Evolutionary conservation across 306 rosid species (phyloP).

Genomic region (Acacia acuminata): DNA sequence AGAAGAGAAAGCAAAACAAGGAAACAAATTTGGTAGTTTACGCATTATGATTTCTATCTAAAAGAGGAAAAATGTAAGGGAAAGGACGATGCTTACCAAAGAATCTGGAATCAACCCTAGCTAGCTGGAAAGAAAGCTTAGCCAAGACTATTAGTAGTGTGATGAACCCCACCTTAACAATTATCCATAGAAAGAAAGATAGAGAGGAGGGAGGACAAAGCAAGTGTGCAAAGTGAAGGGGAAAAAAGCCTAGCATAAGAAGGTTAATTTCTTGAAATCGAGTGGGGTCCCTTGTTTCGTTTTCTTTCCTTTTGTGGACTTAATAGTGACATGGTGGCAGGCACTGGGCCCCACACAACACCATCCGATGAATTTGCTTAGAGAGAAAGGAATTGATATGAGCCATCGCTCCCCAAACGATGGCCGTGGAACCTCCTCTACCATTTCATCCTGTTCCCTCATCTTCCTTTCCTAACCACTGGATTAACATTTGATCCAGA

Average conservation of each 20-base stretch:
- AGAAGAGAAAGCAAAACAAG: not conserved
- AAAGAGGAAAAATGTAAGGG: not conserved
- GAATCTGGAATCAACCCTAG: not conserved
- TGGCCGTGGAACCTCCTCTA: too few relatives aligned
- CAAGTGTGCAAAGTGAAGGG: not conserved
- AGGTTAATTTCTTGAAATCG: not conserved
- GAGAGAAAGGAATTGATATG: not conserved
- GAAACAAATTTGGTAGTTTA: not conserved
- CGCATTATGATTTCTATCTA: not conserved
- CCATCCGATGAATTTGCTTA: not conserved
- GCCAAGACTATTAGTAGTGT: not conserved
- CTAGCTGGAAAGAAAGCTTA: not conserved
- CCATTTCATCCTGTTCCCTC: too few relatives aligned
- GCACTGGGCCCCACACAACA: not conserved
- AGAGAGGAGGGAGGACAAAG: not conserved
- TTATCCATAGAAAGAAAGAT: not conserved
- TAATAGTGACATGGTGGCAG: not conserved
- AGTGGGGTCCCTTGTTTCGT: not conserved
- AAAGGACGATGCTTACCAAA: not conserved
- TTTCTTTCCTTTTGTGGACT: constrained; percentile 6
- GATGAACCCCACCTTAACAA: not conserved
- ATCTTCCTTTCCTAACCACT: too few relatives aligned
- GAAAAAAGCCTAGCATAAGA: rapidly evolving
- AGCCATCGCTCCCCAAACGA: too few relatives aligned
- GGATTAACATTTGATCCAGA: too few relatives aligned